Percentiles rank a stretch among this genome's conserved stretches.
Evolutionary conservation across 2,329 filamentous ascomycete species (phyloP).

Genomic region (Epichloe hybrida): DNA sequence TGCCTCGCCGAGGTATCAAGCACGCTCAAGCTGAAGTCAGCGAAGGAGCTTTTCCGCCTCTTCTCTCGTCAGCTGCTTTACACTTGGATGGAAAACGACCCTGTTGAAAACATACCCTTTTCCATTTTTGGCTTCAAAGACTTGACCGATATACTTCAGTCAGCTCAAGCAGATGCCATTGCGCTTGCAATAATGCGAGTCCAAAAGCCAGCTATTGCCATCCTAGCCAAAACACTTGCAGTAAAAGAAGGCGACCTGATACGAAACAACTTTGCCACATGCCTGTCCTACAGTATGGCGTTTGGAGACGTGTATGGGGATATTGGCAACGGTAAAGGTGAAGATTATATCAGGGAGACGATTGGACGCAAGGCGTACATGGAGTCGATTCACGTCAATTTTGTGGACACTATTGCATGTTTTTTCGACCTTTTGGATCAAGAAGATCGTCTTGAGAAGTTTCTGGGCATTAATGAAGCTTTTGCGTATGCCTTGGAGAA

Average conservation of each 20-base stretch:
- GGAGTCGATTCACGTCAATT: slow-evolving; percentile 50
- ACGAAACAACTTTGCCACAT: slow-evolving; percentile 57
- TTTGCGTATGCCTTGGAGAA: slow-evolving; percentile 49
- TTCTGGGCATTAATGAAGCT: slow-evolving; percentile 44
- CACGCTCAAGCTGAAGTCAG: slow-evolving; percentile 48
- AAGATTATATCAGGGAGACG: slow-evolving; percentile 52
- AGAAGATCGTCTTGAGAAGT: slow-evolving; percentile 58
- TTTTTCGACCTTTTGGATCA: slow-evolving; percentile 69
- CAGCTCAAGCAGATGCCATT: slow-evolving; percentile 63
- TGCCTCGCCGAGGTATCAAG: slow-evolving; percentile 56
- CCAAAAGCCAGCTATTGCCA: slow-evolving; percentile 47
- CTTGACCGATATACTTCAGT: slow-evolving; percentile 53
- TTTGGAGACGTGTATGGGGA: slow-evolving; percentile 27
- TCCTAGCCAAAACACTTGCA: slow-evolving; percentile 45
- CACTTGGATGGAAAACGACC: slow-evolving; percentile 66
- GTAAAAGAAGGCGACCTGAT: slow-evolving; percentile 45
- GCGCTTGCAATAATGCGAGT: slow-evolving; percentile 74
- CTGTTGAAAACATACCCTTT: slow-evolving; percentile 63
- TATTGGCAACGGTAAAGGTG: slow-evolving; percentile 37
- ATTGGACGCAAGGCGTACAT: slow-evolving; percentile 55
- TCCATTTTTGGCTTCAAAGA: slow-evolving; percentile 67
- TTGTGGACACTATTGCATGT: slow-evolving; percentile 62
- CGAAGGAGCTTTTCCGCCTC: slow-evolving; percentile 62
- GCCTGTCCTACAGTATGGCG: slow-evolving; percentile 72
- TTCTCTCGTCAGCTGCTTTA: slow-evolving; percentile 84